These are phyloP conservation scores for Petasospora rhodanensis DNA, from an alignment of 1,139 yeast species.

Conservation along the genomic window DNA sequence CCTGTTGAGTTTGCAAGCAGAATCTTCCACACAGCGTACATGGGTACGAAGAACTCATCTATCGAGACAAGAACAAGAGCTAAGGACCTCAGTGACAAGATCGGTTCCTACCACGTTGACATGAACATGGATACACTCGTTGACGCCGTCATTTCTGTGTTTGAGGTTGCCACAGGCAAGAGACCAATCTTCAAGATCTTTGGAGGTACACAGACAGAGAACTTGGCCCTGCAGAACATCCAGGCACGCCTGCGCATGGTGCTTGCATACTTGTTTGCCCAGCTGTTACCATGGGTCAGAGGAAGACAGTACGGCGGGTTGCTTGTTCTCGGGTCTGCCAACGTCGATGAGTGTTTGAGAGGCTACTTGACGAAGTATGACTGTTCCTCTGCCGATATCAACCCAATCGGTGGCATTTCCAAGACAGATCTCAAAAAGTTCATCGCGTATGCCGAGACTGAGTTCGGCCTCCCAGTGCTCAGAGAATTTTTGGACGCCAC, in stretches of 20 bases:
- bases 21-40: conserved; percentile 83
- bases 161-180: conserved; percentile 87
- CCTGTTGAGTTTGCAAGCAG: conserved; percentile 73
- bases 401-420: conserved; percentile 96
- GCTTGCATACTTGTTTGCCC: conserved; percentile 86
- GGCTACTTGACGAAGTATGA: conserved; percentile 96
- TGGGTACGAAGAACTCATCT: conserved; percentile 96
- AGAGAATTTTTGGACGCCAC: conserved; percentile 79
- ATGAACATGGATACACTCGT: conserved; percentile 88
- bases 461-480: conserved; percentile 73
- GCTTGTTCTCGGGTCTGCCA: conserved; percentile 90
- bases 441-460: conserved; percentile 68
- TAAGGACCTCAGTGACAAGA: conserved; percentile 62
- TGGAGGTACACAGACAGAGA: conserved; percentile 91
- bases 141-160: conserved; percentile 63
- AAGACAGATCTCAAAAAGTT: conserved; percentile 86
- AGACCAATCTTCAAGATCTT: conserved; percentile 83
- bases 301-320: conserved; percentile 62
- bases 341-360: conserved; percentile 94
- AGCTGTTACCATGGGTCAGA: conserved; percentile 91
- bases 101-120: conserved; percentile 89
- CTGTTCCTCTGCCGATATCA: conserved; percentile 93
- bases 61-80: conserved; percentile 81
- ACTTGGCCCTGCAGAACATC: conserved; percentile 89
- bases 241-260: conserved; percentile 97